These are phyloP conservation scores for Fraxinus americana DNA, from an alignment of 257 asterid species.

Conservation along the genomic window DNA sequence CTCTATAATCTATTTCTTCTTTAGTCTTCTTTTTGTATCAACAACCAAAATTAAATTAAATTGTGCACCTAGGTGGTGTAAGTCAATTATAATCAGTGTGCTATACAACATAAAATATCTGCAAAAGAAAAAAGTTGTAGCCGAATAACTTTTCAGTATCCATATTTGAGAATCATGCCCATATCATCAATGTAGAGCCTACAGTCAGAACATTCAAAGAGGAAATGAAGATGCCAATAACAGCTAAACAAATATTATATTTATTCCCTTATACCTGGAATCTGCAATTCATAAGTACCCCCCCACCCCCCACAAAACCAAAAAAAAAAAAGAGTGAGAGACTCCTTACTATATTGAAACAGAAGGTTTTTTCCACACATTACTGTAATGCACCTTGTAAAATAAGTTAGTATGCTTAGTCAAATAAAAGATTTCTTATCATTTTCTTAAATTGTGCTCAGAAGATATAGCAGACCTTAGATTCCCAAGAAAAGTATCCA, in stretches of 20 bases:
- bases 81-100: background rate
- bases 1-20: background rate
- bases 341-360: background rate
- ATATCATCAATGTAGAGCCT: background rate
- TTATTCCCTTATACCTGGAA: background rate
- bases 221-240: constrained; percentile 5
- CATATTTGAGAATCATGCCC: background rate
- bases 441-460: background rate
- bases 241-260: constrained; percentile 1
- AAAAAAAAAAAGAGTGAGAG: background rate
- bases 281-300: background rate
- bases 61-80: background rate
- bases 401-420: background rate
- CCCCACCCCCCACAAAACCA: too few relatives aligned
- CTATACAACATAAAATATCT: background rate
- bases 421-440: background rate
- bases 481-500: constrained; percentile 94
- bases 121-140: background rate
- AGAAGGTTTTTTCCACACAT: background rate
- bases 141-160: background rate
- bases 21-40: background rate
- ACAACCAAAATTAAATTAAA: background rate
- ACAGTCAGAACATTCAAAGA: background rate
- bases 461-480: constrained; percentile 53
- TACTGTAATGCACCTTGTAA: background rate